Conservation (phyloP, 2,329 filamentous ascomycete genomes). For the Boeremia lycopersici region DNA sequence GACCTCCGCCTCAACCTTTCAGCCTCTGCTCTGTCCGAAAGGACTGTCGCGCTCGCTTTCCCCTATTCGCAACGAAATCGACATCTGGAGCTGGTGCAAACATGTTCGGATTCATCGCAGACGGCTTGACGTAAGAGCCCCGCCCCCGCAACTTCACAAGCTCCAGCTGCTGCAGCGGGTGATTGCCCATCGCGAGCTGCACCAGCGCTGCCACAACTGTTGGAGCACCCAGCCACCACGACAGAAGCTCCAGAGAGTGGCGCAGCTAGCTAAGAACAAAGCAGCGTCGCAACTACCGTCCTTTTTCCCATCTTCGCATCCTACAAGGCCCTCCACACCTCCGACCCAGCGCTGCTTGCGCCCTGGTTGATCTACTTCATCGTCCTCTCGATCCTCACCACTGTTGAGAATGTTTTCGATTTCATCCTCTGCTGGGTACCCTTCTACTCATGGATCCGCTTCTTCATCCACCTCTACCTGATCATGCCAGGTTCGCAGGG, state of each 20-base stretch:
- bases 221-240: constrained; percentile 22
- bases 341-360: constrained; percentile 84
- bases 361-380: constrained; percentile 99
- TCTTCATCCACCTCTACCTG: constrained; percentile 88
- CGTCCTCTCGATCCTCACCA: constrained; percentile 78
- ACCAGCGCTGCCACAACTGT: constrained; percentile 3
- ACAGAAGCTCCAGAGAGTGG: background rate
- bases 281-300: constrained; percentile 68
- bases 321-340: constrained; percentile 95
- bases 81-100: constrained; percentile 11
- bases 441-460: constrained; percentile 90
- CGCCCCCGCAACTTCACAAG: constrained; percentile 36
- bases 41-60: constrained; percentile 1
- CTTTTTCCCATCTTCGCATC: constrained; percentile 96
- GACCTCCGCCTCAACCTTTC: constrained; percentile 23
- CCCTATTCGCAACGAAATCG: background rate
- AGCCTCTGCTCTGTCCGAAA: constrained; percentile 10
- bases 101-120: constrained; percentile 48
- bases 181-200: constrained; percentile 14
- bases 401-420: constrained; percentile 84
- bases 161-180: constrained; percentile 6
- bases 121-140: constrained; percentile 45
- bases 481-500: constrained; percentile 98
- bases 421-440: constrained; percentile 91
- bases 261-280: constrained; percentile 21